A percentile compares a stretch with the other conserved stretches of the same genome.
phyloP scores from a whole-genome alignment of 495 filamentous ascomycete genomes.

The Tuber indicum region DNA sequence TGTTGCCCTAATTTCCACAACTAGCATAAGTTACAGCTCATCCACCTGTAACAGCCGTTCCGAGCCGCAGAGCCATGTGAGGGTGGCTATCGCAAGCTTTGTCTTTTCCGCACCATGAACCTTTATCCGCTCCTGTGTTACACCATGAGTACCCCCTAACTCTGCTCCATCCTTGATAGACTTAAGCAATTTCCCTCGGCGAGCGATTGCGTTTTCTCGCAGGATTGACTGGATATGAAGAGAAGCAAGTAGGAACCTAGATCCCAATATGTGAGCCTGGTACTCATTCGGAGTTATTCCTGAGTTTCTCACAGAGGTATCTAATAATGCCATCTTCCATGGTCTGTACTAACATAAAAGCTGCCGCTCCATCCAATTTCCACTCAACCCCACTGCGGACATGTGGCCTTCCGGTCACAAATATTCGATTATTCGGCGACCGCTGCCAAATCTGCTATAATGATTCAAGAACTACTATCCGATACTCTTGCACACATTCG shows the following conservation, averaged over 20 bases:
- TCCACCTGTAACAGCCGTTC: background rate
- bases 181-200: background rate
- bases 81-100: background rate
- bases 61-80: background rate
- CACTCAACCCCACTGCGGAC: background rate
- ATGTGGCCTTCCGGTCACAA: background rate
- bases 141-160: background rate
- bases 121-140: background rate
- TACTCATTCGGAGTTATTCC: background rate
- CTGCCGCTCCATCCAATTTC: background rate
- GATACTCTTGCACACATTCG: background rate
- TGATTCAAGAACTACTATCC: background rate
- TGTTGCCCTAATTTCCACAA: background rate
- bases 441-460: background rate
- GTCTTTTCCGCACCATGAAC: background rate
- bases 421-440: background rate
- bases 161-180: background rate
- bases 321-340: background rate
- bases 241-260: background rate
- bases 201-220: background rate
- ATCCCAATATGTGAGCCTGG: background rate
- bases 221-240: background rate
- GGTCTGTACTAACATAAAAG: background rate
- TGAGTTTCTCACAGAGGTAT: background rate
- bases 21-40: background rate